A percentile compares a stretch with the other conserved stretches of the same genome.
Evolutionary conservation across 495 filamentous ascomycete genomes (phyloP).

Genomic region (Hyphodiscus hymeniophilus): DNA sequence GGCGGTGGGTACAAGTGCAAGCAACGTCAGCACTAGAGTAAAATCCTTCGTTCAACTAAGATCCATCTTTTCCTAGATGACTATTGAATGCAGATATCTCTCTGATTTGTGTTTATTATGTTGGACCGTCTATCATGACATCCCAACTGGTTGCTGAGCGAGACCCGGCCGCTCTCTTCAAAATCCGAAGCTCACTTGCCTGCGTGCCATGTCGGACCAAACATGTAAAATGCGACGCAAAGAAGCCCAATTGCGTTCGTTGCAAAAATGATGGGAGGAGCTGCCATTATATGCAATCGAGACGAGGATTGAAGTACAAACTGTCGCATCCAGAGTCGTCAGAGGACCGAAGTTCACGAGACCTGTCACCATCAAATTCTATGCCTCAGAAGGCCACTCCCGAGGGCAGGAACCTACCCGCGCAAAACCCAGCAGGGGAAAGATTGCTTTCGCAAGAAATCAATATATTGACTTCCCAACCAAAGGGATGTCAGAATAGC

Average conservation of each 20-base stretch:
- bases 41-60: too few relatives aligned
- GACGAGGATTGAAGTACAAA: conserved; percentile 34
- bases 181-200: conserved; percentile 33
- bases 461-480: background rate
- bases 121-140: too few relatives aligned
- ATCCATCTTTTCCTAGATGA: too few relatives aligned
- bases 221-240: conserved; percentile 48
- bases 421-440: too few relatives aligned
- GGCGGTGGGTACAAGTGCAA: too few relatives aligned
- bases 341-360: conserved; percentile 11
- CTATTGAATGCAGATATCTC: too few relatives aligned
- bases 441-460: too few relatives aligned
- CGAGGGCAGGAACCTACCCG: background rate
- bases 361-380: conserved; percentile 24
- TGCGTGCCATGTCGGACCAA: conserved; percentile 46
- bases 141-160: too few relatives aligned
- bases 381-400: conserved; percentile 14
- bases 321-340: conserved; percentile 12
- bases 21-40: too few relatives aligned
- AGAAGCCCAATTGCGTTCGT: conserved; percentile 32
- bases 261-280: conserved; percentile 31
- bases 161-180: too few relatives aligned
- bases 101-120: too few relatives aligned
- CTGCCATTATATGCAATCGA: conserved; percentile 39
- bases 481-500: conserved; percentile 21